Conservation (phyloP, 2,329 filamentous ascomycete species). For the Tympanopsis confertula region DNA sequence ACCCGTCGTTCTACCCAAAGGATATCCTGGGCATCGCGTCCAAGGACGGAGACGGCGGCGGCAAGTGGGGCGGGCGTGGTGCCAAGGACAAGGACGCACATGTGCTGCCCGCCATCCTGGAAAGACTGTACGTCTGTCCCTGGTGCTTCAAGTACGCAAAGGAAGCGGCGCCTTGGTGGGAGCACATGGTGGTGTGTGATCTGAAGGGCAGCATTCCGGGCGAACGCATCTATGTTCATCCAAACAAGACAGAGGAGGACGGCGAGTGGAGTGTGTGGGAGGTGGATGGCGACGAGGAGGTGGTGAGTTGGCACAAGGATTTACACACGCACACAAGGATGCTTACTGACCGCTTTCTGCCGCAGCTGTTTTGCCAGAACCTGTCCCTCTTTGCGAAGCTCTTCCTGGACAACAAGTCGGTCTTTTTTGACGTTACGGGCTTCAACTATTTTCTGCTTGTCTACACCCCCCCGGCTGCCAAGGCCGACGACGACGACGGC, state of each 20-base stretch:
- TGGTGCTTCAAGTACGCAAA: conserved; percentile 88
- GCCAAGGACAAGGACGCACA: conserved; percentile 11
- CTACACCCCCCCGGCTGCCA: conserved; percentile 44
- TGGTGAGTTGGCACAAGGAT: conserved; percentile 32
- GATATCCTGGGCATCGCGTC: conserved; percentile 44
- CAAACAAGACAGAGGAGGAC: conserved; percentile 36
- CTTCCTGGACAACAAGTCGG: conserved; percentile 94
- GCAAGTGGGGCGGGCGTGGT: conserved; percentile 18
- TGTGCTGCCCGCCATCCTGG: conserved; percentile 31
- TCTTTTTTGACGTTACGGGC: conserved; percentile 90
- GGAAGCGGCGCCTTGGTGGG: conserved; percentile 44
- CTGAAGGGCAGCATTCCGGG: conserved; percentile 44
- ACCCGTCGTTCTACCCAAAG: conserved; percentile 78
- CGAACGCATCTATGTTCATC: conserved; percentile 60
- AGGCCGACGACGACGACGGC: conserved; percentile 5
- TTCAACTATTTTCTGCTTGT: conserved; percentile 93
- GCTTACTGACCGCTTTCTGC: not conserved
- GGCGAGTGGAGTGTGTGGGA: conserved; percentile 82
- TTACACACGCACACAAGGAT: conserved; percentile 1
- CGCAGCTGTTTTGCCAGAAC: conserved; percentile 78
- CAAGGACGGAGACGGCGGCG: conserved; percentile 4
- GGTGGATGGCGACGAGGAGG: conserved; percentile 78
- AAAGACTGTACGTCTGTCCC: conserved; percentile 74
- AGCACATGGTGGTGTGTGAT: conserved; percentile 47
- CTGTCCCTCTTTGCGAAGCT: conserved; percentile 92